Evolutionary conservation across 192 early-diverging fungal genomes (phyloP), one percentile per base, ranked within the genome.

Genomic region (Phycomyces nitens): DNA sequence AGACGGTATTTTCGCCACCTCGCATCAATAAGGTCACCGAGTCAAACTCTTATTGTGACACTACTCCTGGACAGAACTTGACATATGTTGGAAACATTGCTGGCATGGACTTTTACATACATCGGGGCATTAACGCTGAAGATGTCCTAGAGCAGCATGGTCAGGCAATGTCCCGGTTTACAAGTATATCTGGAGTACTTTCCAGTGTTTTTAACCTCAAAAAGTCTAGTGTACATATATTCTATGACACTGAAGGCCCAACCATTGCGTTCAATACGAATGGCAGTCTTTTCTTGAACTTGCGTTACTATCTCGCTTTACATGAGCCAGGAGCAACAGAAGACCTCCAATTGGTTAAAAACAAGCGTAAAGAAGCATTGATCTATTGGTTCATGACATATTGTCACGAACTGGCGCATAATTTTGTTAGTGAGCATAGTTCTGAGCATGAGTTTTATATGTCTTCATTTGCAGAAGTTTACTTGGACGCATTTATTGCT

Each of bases 361-460:
- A 39, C 47, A 79, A 65, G 9, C 38, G 60, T 18, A 74, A 69
- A 3, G 77, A 79, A n/a, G 74, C 73, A 0, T 18, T 78, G 63
- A 78, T 86, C 52, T 92, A 92, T 70, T 94, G 94, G 94, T 96
- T 90, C 66, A 86, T 94, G 80, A 86, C 81, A 5, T 73, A 82
- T 44, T 89, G 88, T 55, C 94, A 96, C 72, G 94, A 93, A 74
- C 71, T 96, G 49, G 91, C 81, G 3, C 92, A 94, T 65, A 86
- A 90, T 63, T 90, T 89, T 76, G 79, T 85, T 3, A 52, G 59
- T 18, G 74, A 73, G 8, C 93, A 95, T 68, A 82, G 88, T 65
- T 76, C 83, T 23, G 62, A 84, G 54, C 91, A 93, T 72, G 92
- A 90, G 78, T 92, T 85, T 69, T 93, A 90, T 69, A 85, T 93